Evolutionary conservation across 2,329 filamentous ascomycete genomes (phyloP).

Genomic region (Trichoderma sp.): DNA sequence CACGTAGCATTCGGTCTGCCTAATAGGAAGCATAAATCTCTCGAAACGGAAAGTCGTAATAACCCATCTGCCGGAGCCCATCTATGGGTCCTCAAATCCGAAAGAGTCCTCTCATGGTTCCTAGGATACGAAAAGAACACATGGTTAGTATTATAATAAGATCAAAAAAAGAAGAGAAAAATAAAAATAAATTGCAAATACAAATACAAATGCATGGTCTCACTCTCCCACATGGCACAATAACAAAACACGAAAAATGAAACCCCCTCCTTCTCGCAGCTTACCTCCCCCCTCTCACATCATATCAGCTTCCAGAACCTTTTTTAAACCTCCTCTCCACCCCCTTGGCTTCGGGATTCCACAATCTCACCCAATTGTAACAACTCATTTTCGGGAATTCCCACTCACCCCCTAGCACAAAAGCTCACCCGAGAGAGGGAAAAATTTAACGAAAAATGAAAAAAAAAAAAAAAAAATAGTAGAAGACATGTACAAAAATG

Average conservation of each 20-base stretch:
- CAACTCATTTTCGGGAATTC: not conserved
- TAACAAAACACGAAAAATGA: not conserved
- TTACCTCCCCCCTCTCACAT: not conserved
- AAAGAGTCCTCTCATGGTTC: too few species aligned
- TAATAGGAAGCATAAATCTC: not conserved
- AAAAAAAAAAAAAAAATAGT: not conserved
- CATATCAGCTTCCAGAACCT: not conserved
- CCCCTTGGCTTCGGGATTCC: not conserved
- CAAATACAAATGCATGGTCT: not conserved
- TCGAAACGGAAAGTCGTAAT: not conserved
- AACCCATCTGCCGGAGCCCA: not conserved
- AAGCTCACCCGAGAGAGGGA: not conserved
- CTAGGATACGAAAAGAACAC: not conserved
- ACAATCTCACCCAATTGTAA: not conserved
- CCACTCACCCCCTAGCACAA: not conserved
- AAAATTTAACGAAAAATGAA: too few species aligned
- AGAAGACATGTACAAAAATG: not conserved
- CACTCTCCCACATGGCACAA: not conserved
- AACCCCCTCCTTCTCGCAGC: not conserved
- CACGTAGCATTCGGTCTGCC: not conserved
- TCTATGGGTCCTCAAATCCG: not conserved
- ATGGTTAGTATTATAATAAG: not conserved
- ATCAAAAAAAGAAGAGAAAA: not conserved
- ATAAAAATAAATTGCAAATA: too few species aligned
- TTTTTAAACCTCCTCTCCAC: not conserved